Conservation (phyloP, 1,139 yeast genomes). For the Pichia sp. region DNA sequence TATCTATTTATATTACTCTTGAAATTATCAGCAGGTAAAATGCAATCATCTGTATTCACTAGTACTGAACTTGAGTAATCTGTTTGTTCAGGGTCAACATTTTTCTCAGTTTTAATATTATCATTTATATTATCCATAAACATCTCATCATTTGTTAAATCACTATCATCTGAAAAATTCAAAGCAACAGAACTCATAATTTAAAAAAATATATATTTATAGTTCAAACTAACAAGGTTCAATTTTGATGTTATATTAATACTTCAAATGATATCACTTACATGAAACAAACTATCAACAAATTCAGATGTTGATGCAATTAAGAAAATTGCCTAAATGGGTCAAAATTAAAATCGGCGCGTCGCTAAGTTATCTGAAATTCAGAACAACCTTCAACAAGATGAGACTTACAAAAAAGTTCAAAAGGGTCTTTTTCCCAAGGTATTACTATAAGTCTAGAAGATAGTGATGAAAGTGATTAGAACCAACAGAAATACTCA, state of each 20-base stretch:
- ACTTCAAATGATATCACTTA: background rate
- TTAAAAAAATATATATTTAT: background rate
- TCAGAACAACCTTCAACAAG: too few relatives aligned
- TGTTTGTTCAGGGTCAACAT: background rate
- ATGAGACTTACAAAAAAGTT: too few relatives aligned
- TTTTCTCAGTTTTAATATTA: background rate
- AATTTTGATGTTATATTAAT: background rate
- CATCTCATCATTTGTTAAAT: background rate
- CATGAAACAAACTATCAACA: background rate
- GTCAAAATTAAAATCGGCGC: background rate
- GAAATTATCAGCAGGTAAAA: background rate
- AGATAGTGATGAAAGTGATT: background rate
- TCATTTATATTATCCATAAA: background rate
- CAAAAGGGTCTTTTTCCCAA: too few relatives aligned
- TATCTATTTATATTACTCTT: slow-evolving; percentile 18
- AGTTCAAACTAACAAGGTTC: background rate
- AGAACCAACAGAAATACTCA: background rate
- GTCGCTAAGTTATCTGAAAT: background rate
- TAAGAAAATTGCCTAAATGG: background rate
- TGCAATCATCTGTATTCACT: slow-evolving; percentile 22
- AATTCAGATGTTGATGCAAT: background rate
- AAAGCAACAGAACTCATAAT: background rate
- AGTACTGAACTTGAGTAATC: background rate
- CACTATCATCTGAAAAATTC: background rate
- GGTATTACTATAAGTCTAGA: background rate